These are phyloP conservation scores for Fusarium graminum DNA, from an alignment of 2,329 filamentous ascomycete species.

Conservation along the genomic window DNA sequence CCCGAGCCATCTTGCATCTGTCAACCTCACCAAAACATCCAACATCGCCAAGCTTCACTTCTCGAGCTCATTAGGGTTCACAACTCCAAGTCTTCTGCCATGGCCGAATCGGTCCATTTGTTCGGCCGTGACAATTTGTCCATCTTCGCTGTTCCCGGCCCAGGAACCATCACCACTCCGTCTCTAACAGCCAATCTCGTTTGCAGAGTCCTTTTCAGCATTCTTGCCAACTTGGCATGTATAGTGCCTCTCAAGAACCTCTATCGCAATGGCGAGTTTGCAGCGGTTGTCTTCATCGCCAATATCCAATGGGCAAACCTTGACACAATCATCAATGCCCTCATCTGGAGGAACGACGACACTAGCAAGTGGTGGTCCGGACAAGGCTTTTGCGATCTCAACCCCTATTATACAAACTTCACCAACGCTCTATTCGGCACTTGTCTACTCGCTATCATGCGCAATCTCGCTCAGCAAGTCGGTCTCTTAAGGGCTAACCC, in stretches of 20 bases:
- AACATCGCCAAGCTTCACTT: slow-evolving; percentile 12
- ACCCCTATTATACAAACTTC: slow-evolving; percentile 63
- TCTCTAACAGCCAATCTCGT: slow-evolving; percentile 61
- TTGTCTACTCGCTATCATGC: slow-evolving; percentile 68
- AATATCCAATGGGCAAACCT: slow-evolving; percentile 62
- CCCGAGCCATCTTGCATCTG: slow-evolving; percentile 14
- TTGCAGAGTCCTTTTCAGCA: slow-evolving; percentile 62
- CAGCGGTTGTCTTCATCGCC: slow-evolving; percentile 63
- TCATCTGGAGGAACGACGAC: slow-evolving; percentile 67
- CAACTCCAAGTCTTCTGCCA: slow-evolving; percentile 9
- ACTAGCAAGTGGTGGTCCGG: slow-evolving; percentile 65
- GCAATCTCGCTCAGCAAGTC: slow-evolving; percentile 65
- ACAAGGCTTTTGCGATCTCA: slow-evolving; percentile 66
- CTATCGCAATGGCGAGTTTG: slow-evolving; percentile 66
- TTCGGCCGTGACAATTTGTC: slow-evolving; percentile 41
- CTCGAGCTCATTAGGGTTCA: neutral
- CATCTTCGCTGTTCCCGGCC: slow-evolving; percentile 41
- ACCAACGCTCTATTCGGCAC: slow-evolving; percentile 61
- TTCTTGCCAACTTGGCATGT: slow-evolving; percentile 60
- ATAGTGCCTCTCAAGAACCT: slow-evolving; percentile 66
- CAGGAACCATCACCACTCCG: slow-evolving; percentile 48
- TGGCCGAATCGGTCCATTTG: slow-evolving; percentile 36
- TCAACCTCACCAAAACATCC: slow-evolving; percentile 22
- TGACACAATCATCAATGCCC: slow-evolving; percentile 62
- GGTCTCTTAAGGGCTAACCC: slow-evolving; percentile 58